Evolutionary conservation across 805 yeast genomes (phyloP).

Genomic region (Yamadazyma endophytica): DNA sequence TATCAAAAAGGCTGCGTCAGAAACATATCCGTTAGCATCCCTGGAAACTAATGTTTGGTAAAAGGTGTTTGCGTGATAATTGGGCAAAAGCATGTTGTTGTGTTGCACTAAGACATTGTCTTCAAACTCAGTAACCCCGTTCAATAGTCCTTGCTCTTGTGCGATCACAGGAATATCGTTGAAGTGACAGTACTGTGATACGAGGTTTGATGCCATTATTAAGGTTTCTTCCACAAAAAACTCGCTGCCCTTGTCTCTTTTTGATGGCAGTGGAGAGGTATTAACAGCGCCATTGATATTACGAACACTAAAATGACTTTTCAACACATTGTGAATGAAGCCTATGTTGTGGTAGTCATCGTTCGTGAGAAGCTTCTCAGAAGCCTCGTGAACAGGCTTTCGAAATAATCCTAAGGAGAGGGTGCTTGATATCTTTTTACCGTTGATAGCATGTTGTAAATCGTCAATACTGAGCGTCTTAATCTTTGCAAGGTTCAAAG

Average conservation of each 20-base stretch:
- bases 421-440: constrained; percentile 13
- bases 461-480: constrained; percentile 16
- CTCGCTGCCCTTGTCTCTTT: too few species aligned
- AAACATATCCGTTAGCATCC: constrained; percentile 30
- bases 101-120: constrained; percentile 31
- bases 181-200: constrained; percentile 18
- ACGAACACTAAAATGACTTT: constrained; percentile 27
- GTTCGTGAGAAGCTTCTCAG: constrained; percentile 10
- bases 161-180: constrained; percentile 14
- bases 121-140: constrained; percentile 3
- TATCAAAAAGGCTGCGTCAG: constrained; percentile 28
- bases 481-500: constrained; percentile 16
- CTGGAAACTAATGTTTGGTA: constrained; percentile 34
- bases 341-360: constrained; percentile 29
- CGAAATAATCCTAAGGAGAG: constrained; percentile 19
- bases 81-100: constrained; percentile 31
- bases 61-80: constrained; percentile 30
- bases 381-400: constrained; percentile 3
- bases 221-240: constrained; percentile 28
- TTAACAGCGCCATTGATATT: constrained; percentile 26
- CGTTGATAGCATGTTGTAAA: constrained; percentile 28
- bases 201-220: constrained; percentile 19
- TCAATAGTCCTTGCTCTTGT: constrained; percentile 15
- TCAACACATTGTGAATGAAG: constrained; percentile 27
- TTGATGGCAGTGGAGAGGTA: too few species aligned